phyloP scores from a whole-genome alignment of 345 rosid species.

The Populus nigra region DNA sequence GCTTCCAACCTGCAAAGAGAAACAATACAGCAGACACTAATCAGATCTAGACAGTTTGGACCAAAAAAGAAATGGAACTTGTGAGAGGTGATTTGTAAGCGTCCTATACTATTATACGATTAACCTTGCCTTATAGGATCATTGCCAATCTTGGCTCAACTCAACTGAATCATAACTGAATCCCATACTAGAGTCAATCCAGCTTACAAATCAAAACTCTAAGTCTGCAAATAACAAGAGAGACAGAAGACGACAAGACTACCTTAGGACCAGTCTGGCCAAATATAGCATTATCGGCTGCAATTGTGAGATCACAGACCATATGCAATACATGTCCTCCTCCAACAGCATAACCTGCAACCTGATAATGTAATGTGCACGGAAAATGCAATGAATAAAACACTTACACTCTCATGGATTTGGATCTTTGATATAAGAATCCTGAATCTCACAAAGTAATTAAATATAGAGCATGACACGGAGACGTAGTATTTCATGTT shows the following conservation, averaged over 20 bases:
- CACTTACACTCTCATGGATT: background rate
- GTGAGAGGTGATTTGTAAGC: background rate
- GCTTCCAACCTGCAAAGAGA: conserved; percentile 71
- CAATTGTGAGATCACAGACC: conserved; percentile 95
- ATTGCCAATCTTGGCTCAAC: too few relatives aligned
- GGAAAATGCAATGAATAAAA: conserved; percentile 11
- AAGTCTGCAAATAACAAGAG: background rate
- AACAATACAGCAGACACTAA: background rate
- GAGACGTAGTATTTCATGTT: background rate
- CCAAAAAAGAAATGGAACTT: background rate
- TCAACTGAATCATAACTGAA: too few relatives aligned
- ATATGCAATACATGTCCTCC: conserved; percentile 92
- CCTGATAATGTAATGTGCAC: conserved; percentile 37
- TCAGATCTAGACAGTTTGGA: background rate
- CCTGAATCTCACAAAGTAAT: background rate
- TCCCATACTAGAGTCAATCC: too few relatives aligned
- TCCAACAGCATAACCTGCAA: conserved; percentile 96
- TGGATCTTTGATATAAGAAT: background rate
- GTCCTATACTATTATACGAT: background rate
- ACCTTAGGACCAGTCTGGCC: conserved; percentile 99
- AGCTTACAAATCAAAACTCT: too few relatives aligned
- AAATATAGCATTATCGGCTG: conserved; percentile 84
- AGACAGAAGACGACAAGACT: background rate
- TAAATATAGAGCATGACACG: background rate
- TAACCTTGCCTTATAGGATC: too few relatives aligned